These are phyloP conservation scores for Schrenkiella parvula DNA, from an alignment of 345 rosid species.

Conservation along the genomic window DNA sequence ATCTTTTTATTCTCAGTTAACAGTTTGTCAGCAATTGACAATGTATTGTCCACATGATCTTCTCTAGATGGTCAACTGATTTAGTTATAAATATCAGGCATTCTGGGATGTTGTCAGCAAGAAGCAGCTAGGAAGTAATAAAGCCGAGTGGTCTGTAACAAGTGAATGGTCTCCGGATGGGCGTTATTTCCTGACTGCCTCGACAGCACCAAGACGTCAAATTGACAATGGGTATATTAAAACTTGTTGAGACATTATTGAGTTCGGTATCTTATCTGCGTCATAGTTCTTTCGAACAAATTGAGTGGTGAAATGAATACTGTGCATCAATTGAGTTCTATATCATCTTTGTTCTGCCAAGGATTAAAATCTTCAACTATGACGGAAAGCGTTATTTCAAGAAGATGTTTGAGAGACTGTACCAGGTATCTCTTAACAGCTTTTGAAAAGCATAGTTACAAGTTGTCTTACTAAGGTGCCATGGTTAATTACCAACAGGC, in stretches of 20 bases:
- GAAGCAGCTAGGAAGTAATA: conserved; percentile 67
- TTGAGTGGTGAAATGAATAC: not conserved
- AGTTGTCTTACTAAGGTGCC: not conserved
- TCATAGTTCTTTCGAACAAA: not conserved
- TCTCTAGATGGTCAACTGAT: not conserved
- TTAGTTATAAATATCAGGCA: conserved; percentile 45
- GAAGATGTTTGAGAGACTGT: conserved; percentile 81
- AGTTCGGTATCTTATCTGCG: not conserved
- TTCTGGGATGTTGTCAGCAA: conserved; percentile 77
- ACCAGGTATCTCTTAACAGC: conserved; percentile 53
- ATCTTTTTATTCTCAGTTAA: not conserved
- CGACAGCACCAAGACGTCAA: conserved; percentile 95
- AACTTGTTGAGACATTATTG: not conserved
- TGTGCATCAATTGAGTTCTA: not conserved
- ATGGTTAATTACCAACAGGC: conserved; percentile 41
- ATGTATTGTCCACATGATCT: not conserved
- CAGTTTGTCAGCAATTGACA: not conserved
- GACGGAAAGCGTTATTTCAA: conserved; percentile 73
- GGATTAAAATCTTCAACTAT: conserved; percentile 79
- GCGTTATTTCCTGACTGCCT: conserved; percentile 82
- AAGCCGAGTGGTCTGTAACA: conserved; percentile 86
- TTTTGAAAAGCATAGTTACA: not conserved
- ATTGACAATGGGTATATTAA: conserved; percentile 84
- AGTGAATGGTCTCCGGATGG: conserved; percentile 98
- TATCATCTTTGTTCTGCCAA: conserved; percentile 27